Evolutionary conservation across 2,329 filamentous ascomycete species (phyloP).

Genomic region (Claviceps paspali): DNA sequence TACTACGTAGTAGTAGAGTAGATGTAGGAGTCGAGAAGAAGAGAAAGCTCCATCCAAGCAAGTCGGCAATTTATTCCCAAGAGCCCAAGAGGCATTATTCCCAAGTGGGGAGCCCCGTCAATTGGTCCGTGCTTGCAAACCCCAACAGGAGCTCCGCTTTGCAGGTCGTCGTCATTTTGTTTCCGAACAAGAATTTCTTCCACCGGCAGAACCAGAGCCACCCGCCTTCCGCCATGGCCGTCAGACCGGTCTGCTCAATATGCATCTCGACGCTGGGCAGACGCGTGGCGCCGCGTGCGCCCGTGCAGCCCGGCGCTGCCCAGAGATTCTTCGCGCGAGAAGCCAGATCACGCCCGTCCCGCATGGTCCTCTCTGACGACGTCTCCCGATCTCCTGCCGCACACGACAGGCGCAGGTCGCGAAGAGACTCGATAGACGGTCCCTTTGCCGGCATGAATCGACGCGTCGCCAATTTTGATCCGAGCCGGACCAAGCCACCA

Average conservation of each 20-base stretch:
- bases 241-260: conserved; percentile 8
- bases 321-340: conserved; percentile 22
- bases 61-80: no score
- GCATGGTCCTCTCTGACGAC: conserved; percentile 42
- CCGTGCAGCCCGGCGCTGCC: conserved; percentile 17
- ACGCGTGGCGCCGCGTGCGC: conserved; percentile 6
- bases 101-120: not conserved
- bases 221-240: no score
- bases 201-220: no score
- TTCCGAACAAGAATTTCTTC: not conserved
- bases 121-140: not conserved
- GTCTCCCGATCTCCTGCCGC: conserved; percentile 28
- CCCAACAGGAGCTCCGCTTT: no score
- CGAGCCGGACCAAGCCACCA: conserved; percentile 9
- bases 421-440: conserved; percentile 25
- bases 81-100: no score
- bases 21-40: no score
- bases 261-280: conserved; percentile 8
- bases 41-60: no score
- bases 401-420: conserved; percentile 19
- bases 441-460: conserved; percentile 43
- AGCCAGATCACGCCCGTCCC: conserved; percentile 28
- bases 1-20: no score
- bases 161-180: no score
- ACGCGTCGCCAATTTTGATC: conserved; percentile 27